These are phyloP conservation scores for Gelatoporia subvermispora DNA, from an alignment of 768 basidiomycete genomes.

Conservation along the genomic window DNA sequence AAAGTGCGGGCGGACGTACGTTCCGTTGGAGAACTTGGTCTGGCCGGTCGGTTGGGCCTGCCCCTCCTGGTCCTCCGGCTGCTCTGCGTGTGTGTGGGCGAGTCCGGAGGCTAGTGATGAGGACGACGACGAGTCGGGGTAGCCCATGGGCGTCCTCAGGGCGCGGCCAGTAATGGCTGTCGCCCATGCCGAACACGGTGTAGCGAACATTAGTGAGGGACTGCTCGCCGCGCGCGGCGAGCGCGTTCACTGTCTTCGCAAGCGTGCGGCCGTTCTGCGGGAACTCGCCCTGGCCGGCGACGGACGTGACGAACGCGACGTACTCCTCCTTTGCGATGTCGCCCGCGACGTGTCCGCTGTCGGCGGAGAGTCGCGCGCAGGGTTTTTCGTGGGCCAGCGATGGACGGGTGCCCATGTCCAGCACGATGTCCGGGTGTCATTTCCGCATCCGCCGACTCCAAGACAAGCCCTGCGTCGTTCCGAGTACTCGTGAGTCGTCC, in stretches of 20 bases:
- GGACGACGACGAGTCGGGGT: no score
- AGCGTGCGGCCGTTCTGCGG: constrained; percentile 94
- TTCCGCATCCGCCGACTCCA: no score
- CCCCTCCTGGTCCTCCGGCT: neutral
- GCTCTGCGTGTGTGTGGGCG: constrained; percentile 6
- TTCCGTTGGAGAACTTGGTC: constrained; percentile 26
- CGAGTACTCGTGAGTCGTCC: no score
- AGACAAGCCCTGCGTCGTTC: no score
- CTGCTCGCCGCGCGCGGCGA: constrained; percentile 50
- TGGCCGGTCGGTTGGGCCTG: neutral
- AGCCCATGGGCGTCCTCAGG: constrained; percentile 95
- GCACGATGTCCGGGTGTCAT: no score
- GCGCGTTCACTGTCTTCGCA: constrained; percentile 79
- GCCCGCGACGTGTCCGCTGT: no score
- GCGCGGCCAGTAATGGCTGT: constrained; percentile 98
- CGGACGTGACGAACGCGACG: constrained; percentile 85
- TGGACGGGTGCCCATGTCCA: no score
- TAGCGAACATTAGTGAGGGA: constrained; percentile 64
- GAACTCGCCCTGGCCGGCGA: constrained; percentile 95
- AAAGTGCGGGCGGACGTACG: constrained; percentile 19
- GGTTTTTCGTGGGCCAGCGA: no score
- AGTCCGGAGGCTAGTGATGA: constrained; percentile 8
- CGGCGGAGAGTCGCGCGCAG: no score
- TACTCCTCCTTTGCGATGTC: constrained; percentile 58
- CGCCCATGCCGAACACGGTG: constrained; percentile 92